Evolutionary conservation across 345 rosid genomes (phyloP), one percentile per base, ranked within the genome.

Genomic region (Populus alba): DNA sequence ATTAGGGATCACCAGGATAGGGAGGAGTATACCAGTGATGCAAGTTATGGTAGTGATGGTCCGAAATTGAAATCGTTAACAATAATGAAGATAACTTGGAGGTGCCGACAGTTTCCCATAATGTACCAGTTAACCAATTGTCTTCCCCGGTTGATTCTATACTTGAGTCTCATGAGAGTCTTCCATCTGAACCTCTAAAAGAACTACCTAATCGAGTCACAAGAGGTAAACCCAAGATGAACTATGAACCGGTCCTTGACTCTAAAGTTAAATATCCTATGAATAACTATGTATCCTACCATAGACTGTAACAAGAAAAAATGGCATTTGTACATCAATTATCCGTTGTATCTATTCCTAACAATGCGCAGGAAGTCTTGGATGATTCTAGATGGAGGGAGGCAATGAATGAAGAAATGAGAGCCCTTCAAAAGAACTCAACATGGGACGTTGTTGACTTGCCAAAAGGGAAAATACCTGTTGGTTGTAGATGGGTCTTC

Each of bases 21-120:
- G 59, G 59, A 53, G 1, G 23, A 53, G 10, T 53, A 53, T 53
- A 53, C 4, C 3, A 53, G 0, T 53, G 59, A 20, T 2, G 3
- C 23, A 53, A 7, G 59, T 0, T 53, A 7, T 53, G 59, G 0
- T 0, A 20, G n/a, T 53, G n/a, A 53, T 20, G 1, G 59, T 20
- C 4, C 4, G 0, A 53, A 53, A 53, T 53, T 0, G 0, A 53
- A 53, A 53, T 53, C 1, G 0, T 20, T 20, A 0, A 20, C 0
- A 6, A 1, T 2, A 53, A 53, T 2, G 0, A 53, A 0, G 59
- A 53, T 53, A 53, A 0, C 59, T 0, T 20, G 10, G 10, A 20
- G 10, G 1, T 20, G n/a, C 59, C 10, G 3, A 53, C 1, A 53
- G 23, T 7, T 7, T 53, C 10, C 8, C 25, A 55, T 0, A 55